Percentiles rank a stretch among this genome's conserved stretches.
These are phyloP conservation scores for Clonostachys solani DNA, from an alignment of 2,329 filamentous ascomycete genomes.

Conservation along the genomic window DNA sequence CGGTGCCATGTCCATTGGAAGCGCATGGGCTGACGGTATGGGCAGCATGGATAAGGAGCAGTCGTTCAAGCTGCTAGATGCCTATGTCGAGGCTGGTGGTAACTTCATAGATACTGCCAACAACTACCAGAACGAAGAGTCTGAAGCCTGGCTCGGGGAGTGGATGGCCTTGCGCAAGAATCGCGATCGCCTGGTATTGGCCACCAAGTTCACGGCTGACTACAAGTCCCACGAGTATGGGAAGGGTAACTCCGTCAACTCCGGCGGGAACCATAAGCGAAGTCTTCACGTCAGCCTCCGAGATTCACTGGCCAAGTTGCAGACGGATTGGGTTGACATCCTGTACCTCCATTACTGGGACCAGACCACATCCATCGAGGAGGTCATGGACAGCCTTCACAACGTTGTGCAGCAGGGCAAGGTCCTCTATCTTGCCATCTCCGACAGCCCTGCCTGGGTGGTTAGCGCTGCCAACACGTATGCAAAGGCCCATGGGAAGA, in stretches of 20 bases:
- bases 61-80: conserved; percentile 51
- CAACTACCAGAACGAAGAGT: conserved; percentile 44
- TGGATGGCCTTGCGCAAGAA: conserved; percentile 37
- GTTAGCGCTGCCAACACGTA: conserved; percentile 17
- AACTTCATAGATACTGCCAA: conserved; percentile 58
- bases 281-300: conserved; percentile 28
- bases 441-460: conserved; percentile 19
- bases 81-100: conserved; percentile 47
- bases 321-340: conserved; percentile 24
- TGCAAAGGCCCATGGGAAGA: conserved; percentile 13
- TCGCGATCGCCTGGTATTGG: conserved; percentile 40
- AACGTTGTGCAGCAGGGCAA: conserved; percentile 14
- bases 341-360: conserved; percentile 21
- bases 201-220: conserved; percentile 39
- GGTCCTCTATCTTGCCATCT: conserved; percentile 19
- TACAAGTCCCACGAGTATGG: conserved; percentile 24
- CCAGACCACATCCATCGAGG: conserved; percentile 11
- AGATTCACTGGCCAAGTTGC: conserved; percentile 31
- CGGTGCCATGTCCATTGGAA: conserved; percentile 40
- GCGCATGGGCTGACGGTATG: conserved; percentile 32
- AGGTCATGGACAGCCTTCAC: conserved; percentile 18
- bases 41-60: conserved; percentile 46
- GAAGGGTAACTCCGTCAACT: conserved; percentile 26
- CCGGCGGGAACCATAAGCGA: conserved; percentile 28
- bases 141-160: conserved; percentile 44